Evolutionary conservation across 2,329 filamentous ascomycete species (phyloP), one percentile per base, ranked within the genome.

Genomic region (Stylonectria norvegica): DNA sequence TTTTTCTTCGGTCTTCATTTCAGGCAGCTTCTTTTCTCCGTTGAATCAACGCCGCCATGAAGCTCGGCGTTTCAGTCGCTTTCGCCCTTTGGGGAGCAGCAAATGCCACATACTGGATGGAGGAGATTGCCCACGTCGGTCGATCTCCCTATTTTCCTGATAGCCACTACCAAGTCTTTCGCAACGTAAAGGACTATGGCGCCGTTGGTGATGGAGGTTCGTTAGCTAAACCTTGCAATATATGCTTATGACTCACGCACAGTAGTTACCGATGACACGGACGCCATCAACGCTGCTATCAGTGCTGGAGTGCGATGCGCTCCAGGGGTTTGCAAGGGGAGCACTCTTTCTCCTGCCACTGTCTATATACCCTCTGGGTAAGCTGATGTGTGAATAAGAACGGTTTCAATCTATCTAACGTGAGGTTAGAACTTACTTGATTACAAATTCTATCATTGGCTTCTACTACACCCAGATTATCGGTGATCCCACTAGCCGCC

Each of bases 391-490:
- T n/a, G n/a, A n/a, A n/a, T n/a, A n/a, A n/a, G n/a, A n/a, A n/a
- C n/a, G n/a, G n/a, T n/a, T n/a, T n/a, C n/a, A n/a, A 18, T n/a
- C 10, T 14, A 8, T 20, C 9, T 30, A 10, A 36, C 42, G 41
- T 47, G 8, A 5, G 7, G 4, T 3, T 22, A 66, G 64, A 31
- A 89, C 83, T 3, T 93, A 91, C 57, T 55, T 83, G 5, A 79
- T 91, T 45, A 84, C 78, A 36, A 73, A 70, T 48, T 84, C 86
- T 5, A 80, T 93, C 44, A 65, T 86, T 29, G 80, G 85, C 58
- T 81, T 83, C 64, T 93, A 90, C 67, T 88, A 89, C 60, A 89
- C 86, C 2, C 83, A 88, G 61, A 73, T 93, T 46, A 74, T 89
- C 20, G 86, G 86, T 28, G 83, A 90, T 61, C 78, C 83, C 8